These are phyloP conservation scores for Sugiyamaella neomexicana DNA, from an alignment of 1,139 yeast species.

Conservation along the genomic window DNA sequence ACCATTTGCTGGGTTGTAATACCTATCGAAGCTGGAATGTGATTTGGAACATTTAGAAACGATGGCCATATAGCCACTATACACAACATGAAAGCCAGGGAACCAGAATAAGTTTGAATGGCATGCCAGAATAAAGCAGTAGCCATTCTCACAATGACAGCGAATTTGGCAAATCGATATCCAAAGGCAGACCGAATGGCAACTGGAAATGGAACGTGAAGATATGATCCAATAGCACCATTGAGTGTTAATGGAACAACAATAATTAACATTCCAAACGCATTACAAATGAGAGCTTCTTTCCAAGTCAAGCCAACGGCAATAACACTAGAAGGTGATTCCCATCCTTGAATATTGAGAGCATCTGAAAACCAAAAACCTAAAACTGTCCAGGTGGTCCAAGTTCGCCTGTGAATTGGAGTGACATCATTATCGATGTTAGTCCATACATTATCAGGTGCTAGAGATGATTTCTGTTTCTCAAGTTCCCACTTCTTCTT, in stretches of 20 bases:
- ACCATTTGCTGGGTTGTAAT: constrained; percentile 43
- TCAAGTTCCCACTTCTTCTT: constrained; percentile 33
- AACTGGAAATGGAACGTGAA: constrained; percentile 44
- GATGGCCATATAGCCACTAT: constrained; percentile 43
- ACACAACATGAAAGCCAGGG: constrained; percentile 36
- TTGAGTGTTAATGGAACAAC: constrained; percentile 41
- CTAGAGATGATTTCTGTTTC: constrained; percentile 35
- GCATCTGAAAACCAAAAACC: constrained; percentile 41
- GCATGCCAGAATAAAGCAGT: constrained; percentile 46
- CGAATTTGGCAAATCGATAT: constrained; percentile 38
- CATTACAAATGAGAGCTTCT: constrained; percentile 39
- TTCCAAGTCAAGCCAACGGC: constrained; percentile 41
- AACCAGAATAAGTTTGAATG: constrained; percentile 43
- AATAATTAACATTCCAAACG: constrained; percentile 41
- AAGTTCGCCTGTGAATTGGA: constrained; percentile 36
- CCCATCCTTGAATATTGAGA: constrained; percentile 35
- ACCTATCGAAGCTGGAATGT: constrained; percentile 41
- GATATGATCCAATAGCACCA: constrained; percentile 44
- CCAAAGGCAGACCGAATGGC: constrained; percentile 43
- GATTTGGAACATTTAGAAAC: constrained; percentile 39
- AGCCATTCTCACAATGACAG: constrained; percentile 41
- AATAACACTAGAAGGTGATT: constrained; percentile 31
- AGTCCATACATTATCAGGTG: constrained; percentile 36
- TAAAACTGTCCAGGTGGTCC: constrained; percentile 37
- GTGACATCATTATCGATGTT: constrained; percentile 39